Base-by-base conservation (phyloP, 768 basidiomycete genomes). In the Roridomyces roridus region DNA sequence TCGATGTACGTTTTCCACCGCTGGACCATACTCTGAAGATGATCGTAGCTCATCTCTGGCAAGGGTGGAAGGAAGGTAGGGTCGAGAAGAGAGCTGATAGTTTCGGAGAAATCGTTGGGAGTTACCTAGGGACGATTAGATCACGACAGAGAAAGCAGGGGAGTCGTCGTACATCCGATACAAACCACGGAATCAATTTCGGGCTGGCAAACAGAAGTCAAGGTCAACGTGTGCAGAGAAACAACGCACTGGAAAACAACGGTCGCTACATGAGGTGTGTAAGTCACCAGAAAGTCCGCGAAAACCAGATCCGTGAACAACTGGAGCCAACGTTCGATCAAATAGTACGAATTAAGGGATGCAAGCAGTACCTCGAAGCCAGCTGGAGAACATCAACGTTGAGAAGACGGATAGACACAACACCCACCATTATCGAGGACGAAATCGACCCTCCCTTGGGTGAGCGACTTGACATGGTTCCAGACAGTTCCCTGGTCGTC, bases 141-240 rank as follows among this genome's bases (percentile, higher is more conserved):
- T 8, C 31, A 29, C 9, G 43, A 23, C 7, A 29, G 23, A 18
- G 3, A 2, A 20, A 40, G 21, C 51, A 17, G 39, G 23, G 1
- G 17, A 14, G 10, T 7, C 20, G 9, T 23, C 46, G 6, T 42
- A 58, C 94, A 69, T 97, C 94, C 11, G 92, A 94, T 42, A 98
- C 96, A 68, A 98, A 99, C 95, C 96, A 99, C 0, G 96, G 96
- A 47, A 98, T 90, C 9, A 91, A 77, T 71, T 99, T 98, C 0
- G 95, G 92, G 74, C 95, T 96, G 57, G 4, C 11, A 15, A 46
- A 4, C n/a, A 9, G 26, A n/a, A 28, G 28, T 59, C 5, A 59
- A 47, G 53, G 35, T 20, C 7, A 34, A 39, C 26, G 7, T 17
- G 17, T 7, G 6, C 7, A 15, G n/a, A 44, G 14, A 24, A 37